These are phyloP conservation scores for Leccinum pellstonianum DNA, from an alignment of 768 basidiomycete genomes.

Conservation along the genomic window DNA sequence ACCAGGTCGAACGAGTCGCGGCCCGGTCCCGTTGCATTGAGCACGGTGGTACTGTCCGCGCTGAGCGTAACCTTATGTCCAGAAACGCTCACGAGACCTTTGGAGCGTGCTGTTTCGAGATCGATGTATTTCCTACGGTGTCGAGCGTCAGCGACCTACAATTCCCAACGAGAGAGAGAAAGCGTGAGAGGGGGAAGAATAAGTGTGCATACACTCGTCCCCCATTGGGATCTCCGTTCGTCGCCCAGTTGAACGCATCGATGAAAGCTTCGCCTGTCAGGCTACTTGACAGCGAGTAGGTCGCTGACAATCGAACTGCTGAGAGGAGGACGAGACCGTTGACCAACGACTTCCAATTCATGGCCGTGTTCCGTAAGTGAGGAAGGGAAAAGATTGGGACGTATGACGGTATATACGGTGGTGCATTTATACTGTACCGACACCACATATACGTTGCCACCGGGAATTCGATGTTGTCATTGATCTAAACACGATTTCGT, in stretches of 20 bases:
- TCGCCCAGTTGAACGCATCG: conserved; percentile 29
- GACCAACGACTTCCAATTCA: neutral
- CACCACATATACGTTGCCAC: neutral
- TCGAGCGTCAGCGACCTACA: neutral
- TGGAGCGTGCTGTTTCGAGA: conserved; percentile 47
- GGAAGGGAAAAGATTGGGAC: neutral
- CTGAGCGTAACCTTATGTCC: conserved; percentile 39
- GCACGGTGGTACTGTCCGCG: conserved; percentile 33
- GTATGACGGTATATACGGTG: neutral
- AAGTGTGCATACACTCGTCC: conserved; percentile 26
- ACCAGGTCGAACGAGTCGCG: conserved; percentile 37
- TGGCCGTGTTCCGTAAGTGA: neutral
- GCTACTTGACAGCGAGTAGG: conserved; percentile 47
- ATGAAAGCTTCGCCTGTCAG: conserved; percentile 50
- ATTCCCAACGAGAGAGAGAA: neutral
- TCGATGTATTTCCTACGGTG: conserved; percentile 42
- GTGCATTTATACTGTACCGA: neutral
- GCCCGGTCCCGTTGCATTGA: conserved; percentile 34
- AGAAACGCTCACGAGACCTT: conserved; percentile 58
- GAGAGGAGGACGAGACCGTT: conserved; percentile 11
- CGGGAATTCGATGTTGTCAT: neutral
- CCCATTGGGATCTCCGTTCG: conserved; percentile 29
- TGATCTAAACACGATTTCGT: neutral
- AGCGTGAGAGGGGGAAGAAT: neutral
- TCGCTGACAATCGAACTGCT: conserved; percentile 33